Evolutionary conservation across 805 yeast species (phyloP).

Genomic region (Limtongia smithiae): DNA sequence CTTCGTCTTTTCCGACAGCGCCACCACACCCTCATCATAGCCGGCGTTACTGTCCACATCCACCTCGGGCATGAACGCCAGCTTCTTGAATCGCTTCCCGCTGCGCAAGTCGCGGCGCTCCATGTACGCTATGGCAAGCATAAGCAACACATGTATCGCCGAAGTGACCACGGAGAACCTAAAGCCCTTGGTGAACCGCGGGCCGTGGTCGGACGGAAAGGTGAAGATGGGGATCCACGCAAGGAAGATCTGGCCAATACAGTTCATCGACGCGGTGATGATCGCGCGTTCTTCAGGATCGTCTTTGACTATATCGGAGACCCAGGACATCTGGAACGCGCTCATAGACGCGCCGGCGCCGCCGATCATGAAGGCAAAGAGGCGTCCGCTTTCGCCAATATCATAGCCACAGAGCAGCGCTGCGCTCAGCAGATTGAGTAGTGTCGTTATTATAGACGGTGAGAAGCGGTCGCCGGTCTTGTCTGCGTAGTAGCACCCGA

Average conservation of each 20-base stretch:
- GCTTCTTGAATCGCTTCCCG: conserved; percentile 2
- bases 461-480: conserved; percentile 23
- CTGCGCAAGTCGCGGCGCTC: conserved; percentile 12
- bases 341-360: conserved; percentile 15
- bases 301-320: conserved; percentile 31
- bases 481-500: conserved; percentile 21
- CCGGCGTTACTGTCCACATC: too few species aligned
- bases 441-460: conserved; percentile 63
- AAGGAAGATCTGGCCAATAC: conserved; percentile 37
- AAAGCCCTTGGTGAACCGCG: conserved; percentile 24
- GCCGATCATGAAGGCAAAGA: conserved; percentile 12
- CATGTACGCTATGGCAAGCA: conserved; percentile 3
- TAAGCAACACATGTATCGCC: conserved; percentile 6
- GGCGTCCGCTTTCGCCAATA: conserved; percentile 18
- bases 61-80: not conserved
- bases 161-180: conserved; percentile 11
- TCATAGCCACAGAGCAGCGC: conserved; percentile 58
- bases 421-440: conserved; percentile 66
- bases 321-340: conserved; percentile 32
- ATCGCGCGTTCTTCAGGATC: conserved; percentile 36
- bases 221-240: conserved; percentile 42
- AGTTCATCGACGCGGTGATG: conserved; percentile 37
- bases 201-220: conserved; percentile 39
- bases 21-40: too few species aligned
- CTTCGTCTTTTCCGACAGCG: too few species aligned